phyloP scores from a whole-genome alignment of 2,329 filamentous ascomycete genomes.

The Monilinia polystroma region DNA sequence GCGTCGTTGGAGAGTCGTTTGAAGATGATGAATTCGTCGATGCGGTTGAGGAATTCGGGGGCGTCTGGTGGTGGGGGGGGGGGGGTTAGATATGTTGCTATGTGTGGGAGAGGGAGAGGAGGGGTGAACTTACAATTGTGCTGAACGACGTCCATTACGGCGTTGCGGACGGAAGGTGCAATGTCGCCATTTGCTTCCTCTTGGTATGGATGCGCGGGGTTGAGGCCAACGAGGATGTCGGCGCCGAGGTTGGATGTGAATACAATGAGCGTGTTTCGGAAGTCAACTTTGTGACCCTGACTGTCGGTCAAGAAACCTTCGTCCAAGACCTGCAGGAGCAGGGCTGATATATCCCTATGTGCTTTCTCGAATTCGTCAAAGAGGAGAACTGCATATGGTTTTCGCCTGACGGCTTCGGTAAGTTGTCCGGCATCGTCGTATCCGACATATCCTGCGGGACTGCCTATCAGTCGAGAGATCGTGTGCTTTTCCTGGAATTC shows the following conservation, averaged over 20 bases:
- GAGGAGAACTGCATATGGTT: constrained; percentile 90
- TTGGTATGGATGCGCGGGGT: constrained; percentile 63
- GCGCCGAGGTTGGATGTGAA: constrained; percentile 94
- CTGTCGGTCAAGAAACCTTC: constrained; percentile 95
- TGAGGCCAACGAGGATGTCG: constrained; percentile 78
- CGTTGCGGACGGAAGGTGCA: constrained; percentile 67
- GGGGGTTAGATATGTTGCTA: constrained; percentile 9
- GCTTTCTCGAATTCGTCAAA: constrained; percentile 99
- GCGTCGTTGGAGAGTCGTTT: constrained; percentile 77
- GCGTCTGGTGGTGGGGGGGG: constrained; percentile 50
- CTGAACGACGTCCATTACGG: constrained; percentile 86
- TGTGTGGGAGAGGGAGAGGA: constrained; percentile 35
- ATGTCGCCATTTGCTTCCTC: constrained; percentile 67
- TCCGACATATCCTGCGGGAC: constrained; percentile 90
- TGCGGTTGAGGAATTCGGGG: constrained; percentile 93
- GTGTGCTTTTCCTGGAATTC: constrained; percentile 98
- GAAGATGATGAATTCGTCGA: constrained; percentile 97
- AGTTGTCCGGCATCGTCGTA: constrained; percentile 97
- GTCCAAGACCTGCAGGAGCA: constrained; percentile 91
- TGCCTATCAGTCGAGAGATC: constrained; percentile 86
- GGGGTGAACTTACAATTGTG: constrained; percentile 49
- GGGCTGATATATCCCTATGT: constrained; percentile 87
- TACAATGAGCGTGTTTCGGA: constrained; percentile 94
- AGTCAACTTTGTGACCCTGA: constrained; percentile 95
- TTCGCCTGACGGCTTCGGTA: constrained; percentile 90